Evolutionary conservation across 1,284 basidiomycete genomes (phyloP).

Genomic region (Kwoniella shivajii): DNA sequence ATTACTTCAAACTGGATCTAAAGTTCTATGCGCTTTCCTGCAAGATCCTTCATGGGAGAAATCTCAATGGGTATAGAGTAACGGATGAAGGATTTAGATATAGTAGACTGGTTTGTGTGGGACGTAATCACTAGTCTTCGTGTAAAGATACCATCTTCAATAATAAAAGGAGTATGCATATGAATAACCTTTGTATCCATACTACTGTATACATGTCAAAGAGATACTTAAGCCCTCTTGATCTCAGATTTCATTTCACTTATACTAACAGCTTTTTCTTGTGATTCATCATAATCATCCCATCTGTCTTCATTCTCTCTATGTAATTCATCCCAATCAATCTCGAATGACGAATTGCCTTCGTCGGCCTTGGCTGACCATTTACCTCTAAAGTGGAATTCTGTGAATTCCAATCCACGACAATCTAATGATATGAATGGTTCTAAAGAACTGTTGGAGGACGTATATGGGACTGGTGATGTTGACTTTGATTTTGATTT

Average conservation of each 20-base stretch:
- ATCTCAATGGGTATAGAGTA: conserved; percentile 47
- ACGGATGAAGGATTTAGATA: not conserved
- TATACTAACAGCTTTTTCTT: conserved; percentile 41
- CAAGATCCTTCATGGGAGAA: conserved; percentile 61
- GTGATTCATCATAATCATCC: conserved; percentile 55
- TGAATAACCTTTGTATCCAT: no score
- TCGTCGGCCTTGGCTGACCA: conserved; percentile 38
- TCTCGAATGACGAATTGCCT: conserved; percentile 40
- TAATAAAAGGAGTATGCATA: no score
- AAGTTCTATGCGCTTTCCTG: conserved; percentile 93
- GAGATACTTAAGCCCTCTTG: conserved; percentile 19
- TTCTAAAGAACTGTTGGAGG: conserved; percentile 22
- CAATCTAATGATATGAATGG: conserved; percentile 53
- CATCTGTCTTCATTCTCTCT: conserved; percentile 44
- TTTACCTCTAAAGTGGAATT: conserved; percentile 44
- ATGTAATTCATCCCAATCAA: conserved; percentile 46
- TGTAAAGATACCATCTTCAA: no score
- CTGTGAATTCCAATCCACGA: conserved; percentile 52
- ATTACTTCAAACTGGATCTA: conserved; percentile 94
- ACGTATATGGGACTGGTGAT: conserved; percentile 39
- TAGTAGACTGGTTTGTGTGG: not conserved
- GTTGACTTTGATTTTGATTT: conserved; percentile 38
- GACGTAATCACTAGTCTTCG: no score
- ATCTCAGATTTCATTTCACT: conserved; percentile 47
- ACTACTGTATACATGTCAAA: no score